Conservation (phyloP, 257 asterid genomes). For the Henckelia pumila region DNA sequence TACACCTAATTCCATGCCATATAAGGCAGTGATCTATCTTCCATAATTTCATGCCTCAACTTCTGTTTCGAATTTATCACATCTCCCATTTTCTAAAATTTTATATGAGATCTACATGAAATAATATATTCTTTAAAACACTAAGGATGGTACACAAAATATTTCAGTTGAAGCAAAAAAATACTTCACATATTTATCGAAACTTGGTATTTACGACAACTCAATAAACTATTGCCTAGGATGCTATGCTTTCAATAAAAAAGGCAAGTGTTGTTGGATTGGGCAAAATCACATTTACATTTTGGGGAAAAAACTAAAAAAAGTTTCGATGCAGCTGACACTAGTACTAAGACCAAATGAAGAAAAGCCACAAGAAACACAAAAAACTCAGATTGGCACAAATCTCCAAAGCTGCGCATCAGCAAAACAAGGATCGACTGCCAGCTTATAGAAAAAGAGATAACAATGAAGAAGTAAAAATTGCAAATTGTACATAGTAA, state of each 20-base stretch:
- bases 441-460: not conserved
- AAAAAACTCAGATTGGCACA: not conserved
- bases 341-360: not conserved
- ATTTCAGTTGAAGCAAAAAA: not conserved
- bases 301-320: not conserved
- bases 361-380: slow-evolving; percentile 1
- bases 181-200: not conserved
- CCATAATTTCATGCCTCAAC: not conserved
- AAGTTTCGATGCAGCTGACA: not conserved
- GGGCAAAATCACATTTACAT: not conserved
- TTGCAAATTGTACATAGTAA: not conserved
- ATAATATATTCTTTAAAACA: not conserved
- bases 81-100: not conserved
- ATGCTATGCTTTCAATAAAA: not conserved
- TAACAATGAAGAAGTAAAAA: not conserved
- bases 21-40: not conserved
- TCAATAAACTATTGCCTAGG: not conserved
- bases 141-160: not conserved
- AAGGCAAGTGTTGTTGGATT: not conserved
- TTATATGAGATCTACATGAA: not conserved
- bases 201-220: not conserved
- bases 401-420: not conserved
- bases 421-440: not conserved
- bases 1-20: not conserved
- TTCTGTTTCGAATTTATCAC: not conserved